Conservation (phyloP, 345 rosid genomes). For the Moringa oleifera region DNA sequence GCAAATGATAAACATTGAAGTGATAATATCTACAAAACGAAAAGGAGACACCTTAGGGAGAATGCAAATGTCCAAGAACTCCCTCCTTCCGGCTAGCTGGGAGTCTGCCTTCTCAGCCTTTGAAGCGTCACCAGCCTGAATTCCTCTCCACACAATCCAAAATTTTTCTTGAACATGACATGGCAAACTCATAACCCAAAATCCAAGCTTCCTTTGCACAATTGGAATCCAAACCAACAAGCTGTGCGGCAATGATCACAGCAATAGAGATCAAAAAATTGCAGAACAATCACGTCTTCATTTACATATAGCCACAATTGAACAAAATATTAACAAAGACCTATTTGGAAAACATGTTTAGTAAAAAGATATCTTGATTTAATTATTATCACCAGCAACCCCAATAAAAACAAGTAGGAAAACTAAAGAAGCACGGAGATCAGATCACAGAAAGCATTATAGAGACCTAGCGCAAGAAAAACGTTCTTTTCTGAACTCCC, state of each 20-base stretch:
- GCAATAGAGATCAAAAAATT: constrained; percentile 5
- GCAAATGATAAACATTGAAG: constrained; percentile 1
- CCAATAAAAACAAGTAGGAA: neutral
- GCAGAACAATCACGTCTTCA: constrained; percentile 10
- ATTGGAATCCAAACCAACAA: neutral
- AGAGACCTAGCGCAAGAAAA: constrained; percentile 23
- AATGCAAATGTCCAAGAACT: constrained; percentile 33
- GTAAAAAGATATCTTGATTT: no score
- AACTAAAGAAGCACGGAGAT: constrained; percentile 9
- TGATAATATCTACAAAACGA: neutral
- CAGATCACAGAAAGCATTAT: constrained; percentile 16
- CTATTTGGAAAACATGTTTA: neutral
- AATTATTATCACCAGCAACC: neutral
- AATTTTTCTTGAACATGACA: constrained; percentile 3
- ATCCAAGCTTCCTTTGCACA: neutral
- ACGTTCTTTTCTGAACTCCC: constrained; percentile 18
- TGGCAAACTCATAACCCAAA: constrained; percentile 4
- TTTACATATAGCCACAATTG: neutral
- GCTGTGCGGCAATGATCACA: neutral
- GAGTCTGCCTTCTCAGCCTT: constrained; percentile 14
- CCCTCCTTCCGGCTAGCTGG: constrained; percentile 21
- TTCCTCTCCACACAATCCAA: constrained; percentile 8
- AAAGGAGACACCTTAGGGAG: constrained; percentile 25
- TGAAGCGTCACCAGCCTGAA: constrained; percentile 18
- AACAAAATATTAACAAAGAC: neutral